Evolutionary conservation across 129 eudicot species (phyloP).

Genomic region (Scalesia atractyloides): DNA sequence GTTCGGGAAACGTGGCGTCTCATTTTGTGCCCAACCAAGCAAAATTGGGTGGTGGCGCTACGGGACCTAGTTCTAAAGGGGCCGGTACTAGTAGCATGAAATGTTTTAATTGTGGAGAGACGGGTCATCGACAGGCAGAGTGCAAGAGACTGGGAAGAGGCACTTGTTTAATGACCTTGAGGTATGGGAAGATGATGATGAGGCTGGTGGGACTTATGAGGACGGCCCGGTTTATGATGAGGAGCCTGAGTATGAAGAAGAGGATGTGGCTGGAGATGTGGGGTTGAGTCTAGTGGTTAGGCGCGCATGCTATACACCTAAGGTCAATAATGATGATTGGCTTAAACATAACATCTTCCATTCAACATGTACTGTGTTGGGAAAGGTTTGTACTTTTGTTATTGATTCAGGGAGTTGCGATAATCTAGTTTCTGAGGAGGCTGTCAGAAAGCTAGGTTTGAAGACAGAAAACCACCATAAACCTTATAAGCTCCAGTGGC

Average conservation of each 20-base stretch:
- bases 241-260: too few species aligned
- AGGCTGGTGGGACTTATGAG: too few species aligned
- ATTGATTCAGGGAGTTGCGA: background rate
- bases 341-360: background rate
- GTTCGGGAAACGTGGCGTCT: background rate
- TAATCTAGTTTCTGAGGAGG: background rate
- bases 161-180: background rate
- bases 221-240: too few species aligned
- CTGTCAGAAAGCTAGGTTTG: background rate
- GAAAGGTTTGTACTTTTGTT: conserved; percentile 15
- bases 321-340: conserved; percentile 1
- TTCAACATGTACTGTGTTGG: background rate
- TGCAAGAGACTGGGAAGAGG: conserved; percentile 9
- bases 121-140: background rate
- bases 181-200: background rate
- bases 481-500: conserved; percentile 9
- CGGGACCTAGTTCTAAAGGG: background rate
- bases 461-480: background rate
- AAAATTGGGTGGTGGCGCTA: background rate
- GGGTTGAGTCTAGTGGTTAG: too few species aligned
- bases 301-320: background rate
- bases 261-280: too few species aligned
- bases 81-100: background rate
- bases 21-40: background rate
- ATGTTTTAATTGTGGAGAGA: background rate